phyloP scores from a whole-genome alignment of 2,329 filamentous ascomycete species.

The Onygenales sp. region DNA sequence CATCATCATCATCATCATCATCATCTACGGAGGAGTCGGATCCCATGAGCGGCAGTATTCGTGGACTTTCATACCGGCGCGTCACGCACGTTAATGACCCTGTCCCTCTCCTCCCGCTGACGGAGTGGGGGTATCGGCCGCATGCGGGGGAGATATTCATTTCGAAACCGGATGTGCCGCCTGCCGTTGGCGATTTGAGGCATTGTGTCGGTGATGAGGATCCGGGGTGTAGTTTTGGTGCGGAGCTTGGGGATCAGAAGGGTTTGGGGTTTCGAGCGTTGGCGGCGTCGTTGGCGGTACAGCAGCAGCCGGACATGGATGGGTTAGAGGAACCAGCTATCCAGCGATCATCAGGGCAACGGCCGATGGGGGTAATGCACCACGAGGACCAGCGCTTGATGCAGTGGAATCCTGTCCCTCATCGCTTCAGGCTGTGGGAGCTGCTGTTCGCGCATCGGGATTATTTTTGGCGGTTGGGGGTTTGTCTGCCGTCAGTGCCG shows the following conservation, averaged over 20 bases:
- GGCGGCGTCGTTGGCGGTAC: neutral
- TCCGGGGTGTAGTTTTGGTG: slow-evolving; percentile 56
- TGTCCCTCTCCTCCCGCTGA: slow-evolving; percentile 73
- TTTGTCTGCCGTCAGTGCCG: slow-evolving; percentile 60
- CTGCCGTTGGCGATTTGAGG: slow-evolving; percentile 57
- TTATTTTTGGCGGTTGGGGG: slow-evolving; percentile 88
- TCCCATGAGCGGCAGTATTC: neutral
- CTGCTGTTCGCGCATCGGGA: slow-evolving; percentile 88
- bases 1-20: neutral
- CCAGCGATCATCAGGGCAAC: slow-evolving; percentile 15
- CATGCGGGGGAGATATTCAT: slow-evolving; percentile 89
- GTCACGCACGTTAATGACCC: slow-evolving; percentile 84
- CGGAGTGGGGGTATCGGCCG: slow-evolving; percentile 78
- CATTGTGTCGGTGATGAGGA: slow-evolving; percentile 66
- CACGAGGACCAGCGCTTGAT: slow-evolving; percentile 10
- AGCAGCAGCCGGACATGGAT: neutral
- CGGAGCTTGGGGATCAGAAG: neutral
- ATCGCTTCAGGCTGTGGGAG: slow-evolving; percentile 73
- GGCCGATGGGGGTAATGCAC: slow-evolving; percentile 22
- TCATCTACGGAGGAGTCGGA: neutral
- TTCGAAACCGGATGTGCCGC: slow-evolving; percentile 58
- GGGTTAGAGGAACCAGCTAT: neutral
- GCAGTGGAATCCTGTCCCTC: slow-evolving; percentile 29
- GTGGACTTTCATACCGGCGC: slow-evolving; percentile 50
- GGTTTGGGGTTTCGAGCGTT: neutral